phyloP scores from a whole-genome alignment of 257 asterid genomes.

The Dorcoceras hygrometricum region DNA sequence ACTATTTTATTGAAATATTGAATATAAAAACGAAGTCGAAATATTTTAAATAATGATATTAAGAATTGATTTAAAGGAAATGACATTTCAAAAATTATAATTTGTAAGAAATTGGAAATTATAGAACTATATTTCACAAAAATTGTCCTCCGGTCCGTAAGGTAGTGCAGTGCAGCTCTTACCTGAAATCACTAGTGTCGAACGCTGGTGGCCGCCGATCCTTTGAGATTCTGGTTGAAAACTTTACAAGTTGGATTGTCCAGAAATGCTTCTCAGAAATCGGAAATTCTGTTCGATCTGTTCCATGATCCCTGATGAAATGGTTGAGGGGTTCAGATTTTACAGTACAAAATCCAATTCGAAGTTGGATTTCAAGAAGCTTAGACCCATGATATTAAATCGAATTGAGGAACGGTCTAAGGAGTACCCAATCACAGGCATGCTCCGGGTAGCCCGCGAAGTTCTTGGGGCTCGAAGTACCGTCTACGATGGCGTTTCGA shows the following conservation, averaged over 20 bases:
- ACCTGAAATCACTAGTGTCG: no score
- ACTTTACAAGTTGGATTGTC: background rate
- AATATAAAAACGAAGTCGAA: no score
- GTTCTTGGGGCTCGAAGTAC: slow-evolving; percentile 52
- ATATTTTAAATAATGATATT: no score
- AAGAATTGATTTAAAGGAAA: no score
- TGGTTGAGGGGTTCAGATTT: slow-evolving; percentile 32
- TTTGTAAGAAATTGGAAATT: no score
- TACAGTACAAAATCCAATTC: slow-evolving; percentile 39
- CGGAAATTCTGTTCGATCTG: slow-evolving; percentile 21
- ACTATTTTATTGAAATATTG: no score
- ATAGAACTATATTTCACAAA: no score
- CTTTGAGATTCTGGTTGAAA: background rate
- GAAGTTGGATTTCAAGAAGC: slow-evolving; percentile 49
- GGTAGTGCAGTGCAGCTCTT: no score
- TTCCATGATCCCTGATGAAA: slow-evolving; percentile 26
- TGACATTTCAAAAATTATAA: no score
- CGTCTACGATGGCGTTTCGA: slow-evolving; percentile 71
- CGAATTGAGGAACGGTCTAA: slow-evolving; percentile 78
- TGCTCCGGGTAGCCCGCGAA: slow-evolving; percentile 65
- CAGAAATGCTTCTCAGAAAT: slow-evolving; percentile 31
- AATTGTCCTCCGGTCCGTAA: no score
- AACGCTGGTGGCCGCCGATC: background rate
- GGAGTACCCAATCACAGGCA: slow-evolving; percentile 50
- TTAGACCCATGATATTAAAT: slow-evolving; percentile 71